phyloP scores from a whole-genome alignment of 208 protist species.

The Leishmania braziliensis region DNA sequence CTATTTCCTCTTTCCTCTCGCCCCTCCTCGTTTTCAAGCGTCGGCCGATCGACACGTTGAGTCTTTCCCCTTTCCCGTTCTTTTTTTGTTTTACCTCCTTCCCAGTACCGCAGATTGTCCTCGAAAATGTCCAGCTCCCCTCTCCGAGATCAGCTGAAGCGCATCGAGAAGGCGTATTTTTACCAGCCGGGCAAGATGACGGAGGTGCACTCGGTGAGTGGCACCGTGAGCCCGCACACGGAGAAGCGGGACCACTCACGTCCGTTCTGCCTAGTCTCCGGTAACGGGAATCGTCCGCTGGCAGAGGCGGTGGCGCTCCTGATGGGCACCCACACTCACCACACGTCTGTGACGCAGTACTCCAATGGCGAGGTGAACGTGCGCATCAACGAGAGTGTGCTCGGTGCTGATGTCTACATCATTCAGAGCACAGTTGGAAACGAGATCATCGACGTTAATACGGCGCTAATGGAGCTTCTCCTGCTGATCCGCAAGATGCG shows the following conservation, averaged over 20 bases:
- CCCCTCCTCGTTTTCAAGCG: neutral
- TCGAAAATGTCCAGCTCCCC: conserved; percentile 38
- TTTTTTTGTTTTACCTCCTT: neutral
- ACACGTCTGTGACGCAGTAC: conserved; percentile 83
- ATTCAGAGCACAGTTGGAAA: conserved; percentile 96
- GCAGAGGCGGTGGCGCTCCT: conserved; percentile 86
- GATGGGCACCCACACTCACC: conserved; percentile 75
- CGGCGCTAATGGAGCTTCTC: conserved; percentile 96
- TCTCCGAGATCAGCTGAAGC: conserved; percentile 68
- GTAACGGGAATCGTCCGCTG: conserved; percentile 91
- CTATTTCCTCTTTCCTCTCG: neutral
- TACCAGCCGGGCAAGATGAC: conserved; percentile 79
- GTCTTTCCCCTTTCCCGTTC: neutral
- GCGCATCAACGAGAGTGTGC: conserved; percentile 93
- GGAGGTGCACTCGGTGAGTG: conserved; percentile 61
- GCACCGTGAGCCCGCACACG: conserved; percentile 58
- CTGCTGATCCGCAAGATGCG: conserved; percentile 93
- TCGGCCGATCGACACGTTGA: neutral
- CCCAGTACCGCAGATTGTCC: neutral
- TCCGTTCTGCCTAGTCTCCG: conserved; percentile 83
- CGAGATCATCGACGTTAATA: conserved; percentile 92
- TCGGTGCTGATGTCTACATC: conserved; percentile 96
- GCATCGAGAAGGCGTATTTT: conserved; percentile 87
- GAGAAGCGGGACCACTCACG: conserved; percentile 28
- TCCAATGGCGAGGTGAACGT: conserved; percentile 91